A percentile compares a stretch with the other conserved stretches of the same genome.
Evolutionary conservation across 805 yeast species (phyloP).

Genomic region (Suhomyces faveliae): DNA sequence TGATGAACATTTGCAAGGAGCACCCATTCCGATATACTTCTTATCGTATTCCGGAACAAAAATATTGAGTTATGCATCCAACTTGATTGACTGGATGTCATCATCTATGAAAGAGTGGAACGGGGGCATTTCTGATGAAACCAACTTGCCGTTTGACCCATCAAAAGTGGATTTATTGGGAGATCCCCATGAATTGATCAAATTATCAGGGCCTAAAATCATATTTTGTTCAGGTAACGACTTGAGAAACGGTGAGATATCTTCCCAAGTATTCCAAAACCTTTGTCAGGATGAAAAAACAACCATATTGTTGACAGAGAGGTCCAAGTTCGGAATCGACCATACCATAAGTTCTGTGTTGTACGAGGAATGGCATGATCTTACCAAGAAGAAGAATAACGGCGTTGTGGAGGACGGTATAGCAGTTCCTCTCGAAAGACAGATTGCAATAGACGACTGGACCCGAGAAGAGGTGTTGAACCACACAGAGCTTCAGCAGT

Average conservation of each 20-base stretch:
- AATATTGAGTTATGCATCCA: conserved; percentile 74
- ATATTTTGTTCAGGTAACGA: conserved; percentile 74
- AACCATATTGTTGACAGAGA: conserved; percentile 74
- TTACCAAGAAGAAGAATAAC: conserved; percentile 32
- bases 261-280: conserved; percentile 50
- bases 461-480: conserved; percentile 49
- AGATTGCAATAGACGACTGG: conserved; percentile 42
- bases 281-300: conserved; percentile 65
- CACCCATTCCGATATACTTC: conserved; percentile 69
- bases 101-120: conserved; percentile 76
- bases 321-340: conserved; percentile 38
- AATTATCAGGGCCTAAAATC: conserved; percentile 68
- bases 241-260: conserved; percentile 59
- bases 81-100: conserved; percentile 96
- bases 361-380: conserved; percentile 52
- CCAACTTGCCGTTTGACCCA: conserved; percentile 77
- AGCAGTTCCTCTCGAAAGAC: conserved; percentile 50
- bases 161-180: conserved; percentile 55
- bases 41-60: conserved; percentile 80
- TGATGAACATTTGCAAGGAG: conserved; percentile 61
- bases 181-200: conserved; percentile 53
- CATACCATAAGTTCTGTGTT: conserved; percentile 51
- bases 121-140: conserved; percentile 35
- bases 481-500: conserved; percentile 51
- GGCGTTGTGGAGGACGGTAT: conserved; percentile 58